Conservation (phyloP, 2,329 filamentous ascomycete genomes). For the Acrocalymma vagum region DNA sequence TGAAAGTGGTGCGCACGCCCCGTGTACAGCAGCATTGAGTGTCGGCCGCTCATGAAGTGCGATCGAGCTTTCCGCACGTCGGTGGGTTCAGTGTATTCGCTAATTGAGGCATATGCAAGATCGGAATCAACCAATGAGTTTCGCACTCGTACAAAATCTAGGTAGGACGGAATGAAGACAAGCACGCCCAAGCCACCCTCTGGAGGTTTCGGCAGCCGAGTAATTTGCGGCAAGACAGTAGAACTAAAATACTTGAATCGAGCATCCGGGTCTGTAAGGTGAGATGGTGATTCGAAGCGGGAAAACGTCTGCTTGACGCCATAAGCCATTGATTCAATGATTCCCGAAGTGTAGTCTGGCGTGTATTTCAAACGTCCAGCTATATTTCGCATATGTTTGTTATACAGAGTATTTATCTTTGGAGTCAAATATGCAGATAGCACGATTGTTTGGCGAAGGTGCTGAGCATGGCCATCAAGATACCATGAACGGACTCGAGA, state of each 20-base stretch:
- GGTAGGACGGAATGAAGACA: constrained; percentile 90
- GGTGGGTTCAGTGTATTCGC: constrained; percentile 82
- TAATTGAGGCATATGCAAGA: constrained; percentile 80
- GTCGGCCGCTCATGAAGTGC: constrained; percentile 84
- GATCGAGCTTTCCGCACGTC: constrained; percentile 86
- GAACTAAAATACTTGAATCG: constrained; percentile 92
- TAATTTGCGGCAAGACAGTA: constrained; percentile 78
- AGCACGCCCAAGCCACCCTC: constrained; percentile 70
- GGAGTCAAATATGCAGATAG: constrained; percentile 86
- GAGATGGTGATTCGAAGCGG: constrained; percentile 76
- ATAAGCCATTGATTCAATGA: constrained; percentile 73
- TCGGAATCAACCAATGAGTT: constrained; percentile 87
- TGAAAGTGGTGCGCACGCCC: constrained; percentile 97
- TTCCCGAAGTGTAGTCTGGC: constrained; percentile 71
- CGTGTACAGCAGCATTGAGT: constrained; percentile 87
- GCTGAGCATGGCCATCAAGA: constrained; percentile 82
- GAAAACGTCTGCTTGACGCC: constrained; percentile 88
- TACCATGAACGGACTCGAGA: constrained; percentile 91
- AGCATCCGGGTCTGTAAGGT: constrained; percentile 81
- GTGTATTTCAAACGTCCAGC: constrained; percentile 80
- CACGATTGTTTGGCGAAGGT: constrained; percentile 86
- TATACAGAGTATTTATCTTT: constrained; percentile 83
- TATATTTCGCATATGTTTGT: constrained; percentile 79
- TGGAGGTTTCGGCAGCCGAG: constrained; percentile 71
- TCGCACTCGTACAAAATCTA: constrained; percentile 92